Conservation (phyloP, 306 rosid genomes). For the Inga oerstediana region DNA sequence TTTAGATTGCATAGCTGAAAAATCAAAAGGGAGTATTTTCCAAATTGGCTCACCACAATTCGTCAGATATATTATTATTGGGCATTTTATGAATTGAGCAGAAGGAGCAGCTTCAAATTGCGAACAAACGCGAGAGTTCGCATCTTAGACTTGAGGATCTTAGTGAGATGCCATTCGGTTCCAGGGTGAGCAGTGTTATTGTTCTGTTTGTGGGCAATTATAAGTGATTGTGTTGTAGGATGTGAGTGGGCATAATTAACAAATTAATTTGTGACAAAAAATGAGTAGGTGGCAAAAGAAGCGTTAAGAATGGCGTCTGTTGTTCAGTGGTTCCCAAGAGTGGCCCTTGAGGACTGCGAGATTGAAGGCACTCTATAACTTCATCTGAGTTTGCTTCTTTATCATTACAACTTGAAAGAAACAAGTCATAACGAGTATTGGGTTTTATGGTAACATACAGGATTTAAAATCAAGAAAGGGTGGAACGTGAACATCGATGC, state of each 20-base stretch:
- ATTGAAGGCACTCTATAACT: conserved; percentile 53
- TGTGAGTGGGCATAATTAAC: background rate
- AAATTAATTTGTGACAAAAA: background rate
- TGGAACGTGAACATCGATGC: conserved; percentile 88
- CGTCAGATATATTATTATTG: background rate
- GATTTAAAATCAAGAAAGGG: conserved; percentile 72
- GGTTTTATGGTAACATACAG: conserved; percentile 34
- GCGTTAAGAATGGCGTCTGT: conserved; percentile 78
- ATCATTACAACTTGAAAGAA: background rate
- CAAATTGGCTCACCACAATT: background rate
- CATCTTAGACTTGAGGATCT: conserved; percentile 65
- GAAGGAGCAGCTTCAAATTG: conserved; percentile 66
- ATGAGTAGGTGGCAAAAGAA: conserved; percentile 69
- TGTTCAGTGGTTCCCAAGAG: conserved; percentile 92
- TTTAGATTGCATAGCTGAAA: background rate
- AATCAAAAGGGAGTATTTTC: background rate
- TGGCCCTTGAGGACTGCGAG: conserved; percentile 68
- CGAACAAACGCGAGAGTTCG: conserved; percentile 26
- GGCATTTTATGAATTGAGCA: conserved; percentile 35
- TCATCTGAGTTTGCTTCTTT: background rate
- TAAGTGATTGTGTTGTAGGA: background rate
- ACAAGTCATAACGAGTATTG: background rate
- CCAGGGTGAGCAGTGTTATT: conserved; percentile 46
- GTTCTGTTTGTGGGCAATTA: background rate
- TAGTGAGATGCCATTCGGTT: conserved; percentile 68